Evolutionary conservation across 257 asterid species (phyloP), one percentile per base, ranked within the genome.

Genomic region (Capsicum pubescens): DNA sequence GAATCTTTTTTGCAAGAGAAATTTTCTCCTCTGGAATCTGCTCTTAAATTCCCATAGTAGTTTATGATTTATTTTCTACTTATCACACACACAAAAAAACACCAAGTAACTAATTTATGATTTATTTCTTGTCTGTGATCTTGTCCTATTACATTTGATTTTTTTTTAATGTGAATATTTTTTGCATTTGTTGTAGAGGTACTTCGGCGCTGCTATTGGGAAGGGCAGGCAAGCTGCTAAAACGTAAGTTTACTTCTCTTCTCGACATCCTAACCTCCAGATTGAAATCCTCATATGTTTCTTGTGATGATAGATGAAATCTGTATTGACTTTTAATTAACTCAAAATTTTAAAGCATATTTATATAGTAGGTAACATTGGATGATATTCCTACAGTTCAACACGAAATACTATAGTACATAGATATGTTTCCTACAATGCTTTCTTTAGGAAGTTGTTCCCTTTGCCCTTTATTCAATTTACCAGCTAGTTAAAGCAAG

Each of bases 221-320:
- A 95, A 95, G 92, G 99, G 97, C 71, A 91, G 95, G 90, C 99
- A 95, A 91, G 98, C 99, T 89, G 99, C 99, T 80, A 95, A 95
- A 88, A 95, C 99, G 97, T 95, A 86, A 93, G 94, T 91, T 83
- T 54, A 35, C 52, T 15, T 60, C 9, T 77, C 16, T 77, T 55
- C 46, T 61, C 8, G 61, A 26, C 59, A 74, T 74, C 36, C 58
- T 52, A 50, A 52, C 9, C 54, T 52, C 46, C 19, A 21, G 61
- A 74, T 21, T 52, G 46, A 52, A 21, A 21, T 74, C 13, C 13
- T 74, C 61, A 74, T 50, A 12, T 50, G 50, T 50, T 52, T 50
- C 81, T 74, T 74, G 61, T 50, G 19, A 50, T 3, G 81, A 74
- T n/a, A 12, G 46, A 50, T 74, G 61, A 13, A 6, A 74, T 74